Evolutionary conservation across 2,329 filamentous ascomycete species (phyloP), one percentile per base, ranked within the genome.

Genomic region (Neoarthrinium moseri): DNA sequence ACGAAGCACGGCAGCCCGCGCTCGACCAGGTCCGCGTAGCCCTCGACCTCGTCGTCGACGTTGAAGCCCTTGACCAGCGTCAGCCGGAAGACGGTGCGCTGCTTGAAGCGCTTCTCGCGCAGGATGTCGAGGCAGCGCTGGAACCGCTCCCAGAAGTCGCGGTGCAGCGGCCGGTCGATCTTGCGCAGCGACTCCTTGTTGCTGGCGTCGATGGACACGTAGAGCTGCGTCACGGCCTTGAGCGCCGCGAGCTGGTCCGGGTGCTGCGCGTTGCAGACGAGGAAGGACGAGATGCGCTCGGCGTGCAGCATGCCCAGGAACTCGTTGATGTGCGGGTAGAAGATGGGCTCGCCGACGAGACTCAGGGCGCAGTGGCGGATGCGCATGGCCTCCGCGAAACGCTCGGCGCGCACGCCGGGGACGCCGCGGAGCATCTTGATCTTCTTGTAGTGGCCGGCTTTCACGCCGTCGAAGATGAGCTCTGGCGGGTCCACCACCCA

Each of bases 1-100:
- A 97, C 83, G 62, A 97, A 96, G 65, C 89, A 92, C 0, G 92
- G 92, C 18, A 96, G 75, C 1, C 87, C 91, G 54, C 84, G 83
- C 61, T 91, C 88, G 15, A 97, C 87, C 2, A 97, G 82, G 59
- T 89, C 84, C 0, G 92, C 92, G 61, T 99, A 97, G 4, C 92
- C 92, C 53, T 86, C 80, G 5, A 86, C 90, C 67, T 96, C 94
- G 56, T 96, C 91, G 20, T 96, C 92, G 53, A 97, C 83, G 64
- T 99, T 97, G 79, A 99, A 97, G 3, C 91, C 92, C 71, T 97
- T 97, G 62, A 97, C 94, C 2, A 99, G 83, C 0, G 92, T 97
- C 4, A 97, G 78, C 2, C 94, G 84, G 75, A 95, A 97, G 4
- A 97, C 94, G 5, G 94, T 97, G 45, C 92, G 85, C 64, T 96